These are phyloP conservation scores for Colletotrichum tamarilloi DNA, from an alignment of 2,329 filamentous ascomycete genomes.

Conservation along the genomic window DNA sequence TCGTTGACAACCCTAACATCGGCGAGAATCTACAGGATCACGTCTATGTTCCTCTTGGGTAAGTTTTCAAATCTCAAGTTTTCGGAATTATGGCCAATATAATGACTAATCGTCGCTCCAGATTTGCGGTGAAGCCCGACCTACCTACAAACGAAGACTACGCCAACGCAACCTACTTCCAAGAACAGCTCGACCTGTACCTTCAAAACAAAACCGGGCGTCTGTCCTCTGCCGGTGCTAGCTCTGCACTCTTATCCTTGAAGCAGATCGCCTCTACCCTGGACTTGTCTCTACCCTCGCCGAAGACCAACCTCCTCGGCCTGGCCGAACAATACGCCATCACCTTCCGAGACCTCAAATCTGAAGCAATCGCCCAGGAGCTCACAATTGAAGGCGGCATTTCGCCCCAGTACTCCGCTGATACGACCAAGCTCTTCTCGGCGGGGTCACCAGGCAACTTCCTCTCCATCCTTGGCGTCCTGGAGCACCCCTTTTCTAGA, in stretches of 20 bases:
- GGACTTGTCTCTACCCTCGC: neutral
- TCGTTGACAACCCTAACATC: conserved; percentile 49
- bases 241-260: conserved; percentile 22
- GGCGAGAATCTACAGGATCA: conserved; percentile 53
- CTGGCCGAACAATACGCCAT: conserved; percentile 22
- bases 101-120: neutral
- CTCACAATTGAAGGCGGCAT: conserved; percentile 30
- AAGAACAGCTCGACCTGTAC: conserved; percentile 29
- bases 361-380: conserved; percentile 20
- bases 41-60: conserved; percentile 31
- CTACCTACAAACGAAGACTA: conserved; percentile 30
- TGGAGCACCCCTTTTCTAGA: conserved; percentile 31
- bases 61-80: neutral
- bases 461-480: conserved; percentile 27
- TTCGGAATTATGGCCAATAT: no score
- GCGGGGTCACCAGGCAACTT: conserved; percentile 11
- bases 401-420: conserved; percentile 27
- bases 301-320: neutral
- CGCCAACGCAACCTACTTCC: conserved; percentile 27
- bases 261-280: conserved; percentile 17
- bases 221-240: conserved; percentile 28
- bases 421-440: conserved; percentile 29
- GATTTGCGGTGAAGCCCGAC: conserved; percentile 22
- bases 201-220: conserved; percentile 24
- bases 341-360: conserved; percentile 11